phyloP scores from a whole-genome alignment of 2,329 filamentous ascomycete genomes.

The Domatiomyces globalis region DNA sequence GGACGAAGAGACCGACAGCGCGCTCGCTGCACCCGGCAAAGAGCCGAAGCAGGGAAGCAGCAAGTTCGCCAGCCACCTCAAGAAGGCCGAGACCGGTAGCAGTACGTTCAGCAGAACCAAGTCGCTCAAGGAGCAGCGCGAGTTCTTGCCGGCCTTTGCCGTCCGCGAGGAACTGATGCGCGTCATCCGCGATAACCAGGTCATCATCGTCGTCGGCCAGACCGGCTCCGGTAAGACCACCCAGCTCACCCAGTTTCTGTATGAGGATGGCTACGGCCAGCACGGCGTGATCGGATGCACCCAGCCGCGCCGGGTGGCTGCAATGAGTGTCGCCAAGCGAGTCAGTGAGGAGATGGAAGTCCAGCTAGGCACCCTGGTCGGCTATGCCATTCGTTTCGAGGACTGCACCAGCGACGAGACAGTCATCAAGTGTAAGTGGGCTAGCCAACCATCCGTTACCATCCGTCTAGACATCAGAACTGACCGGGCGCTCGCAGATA shows the following conservation, averaged over 20 bases:
- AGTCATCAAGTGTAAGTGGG: constrained; percentile 61
- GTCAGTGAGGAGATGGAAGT: constrained; percentile 98
- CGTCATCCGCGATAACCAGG: constrained; percentile 92
- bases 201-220: constrained; percentile 91
- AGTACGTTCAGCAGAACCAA: constrained; percentile 92
- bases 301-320: constrained; percentile 89
- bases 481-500: constrained; percentile 38
- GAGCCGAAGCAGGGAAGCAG: constrained; percentile 49
- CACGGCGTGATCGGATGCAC: constrained; percentile 88
- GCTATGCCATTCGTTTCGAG: constrained; percentile 96
- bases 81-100: constrained; percentile 64
- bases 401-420: constrained; percentile 95
- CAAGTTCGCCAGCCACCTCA: constrained; percentile 85
- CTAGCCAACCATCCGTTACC: neutral
- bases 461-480: constrained; percentile 6
- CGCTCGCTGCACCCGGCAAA: constrained; percentile 59
- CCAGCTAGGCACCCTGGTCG: constrained; percentile 70
- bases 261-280: constrained; percentile 79
- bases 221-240: constrained; percentile 97
- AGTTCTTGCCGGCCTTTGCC: constrained; percentile 89
- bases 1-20: constrained; percentile 78
- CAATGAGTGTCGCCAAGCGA: constrained; percentile 95
- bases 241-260: constrained; percentile 86
- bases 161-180: constrained; percentile 84
- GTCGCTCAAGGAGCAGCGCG: constrained; percentile 74